A percentile compares a stretch with the other conserved stretches of the same genome.
Evolutionary conservation across 177 flowering plant genomes (phyloP).

Genomic region (Vitis hybrid): DNA sequence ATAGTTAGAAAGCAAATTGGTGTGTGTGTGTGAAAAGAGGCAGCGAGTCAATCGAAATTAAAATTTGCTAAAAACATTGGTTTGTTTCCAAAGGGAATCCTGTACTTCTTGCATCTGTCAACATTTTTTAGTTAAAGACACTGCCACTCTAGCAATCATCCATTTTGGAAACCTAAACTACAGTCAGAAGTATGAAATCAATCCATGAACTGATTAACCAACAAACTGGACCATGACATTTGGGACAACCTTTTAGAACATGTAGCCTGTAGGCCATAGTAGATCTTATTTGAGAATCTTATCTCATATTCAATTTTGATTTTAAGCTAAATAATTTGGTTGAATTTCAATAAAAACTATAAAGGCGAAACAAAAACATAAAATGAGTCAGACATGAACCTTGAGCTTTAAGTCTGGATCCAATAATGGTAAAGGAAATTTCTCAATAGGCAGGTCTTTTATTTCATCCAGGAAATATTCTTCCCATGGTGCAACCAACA

Average conservation of each 20-base stretch:
- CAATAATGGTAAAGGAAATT: conserved; percentile 40
- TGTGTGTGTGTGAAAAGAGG: not conserved
- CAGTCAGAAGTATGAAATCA: not conserved
- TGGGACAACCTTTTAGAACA: not conserved
- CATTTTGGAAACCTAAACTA: not conserved
- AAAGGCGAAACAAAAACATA: too few species aligned
- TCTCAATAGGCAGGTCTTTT: conserved; percentile 72
- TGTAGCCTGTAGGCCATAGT: not conserved
- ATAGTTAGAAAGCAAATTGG: not conserved
- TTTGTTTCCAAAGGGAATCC: not conserved
- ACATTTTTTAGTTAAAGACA: not conserved
- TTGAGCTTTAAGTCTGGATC: conserved; percentile 51
- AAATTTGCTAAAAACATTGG: not conserved
- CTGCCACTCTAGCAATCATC: not conserved
- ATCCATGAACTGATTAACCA: not conserved
- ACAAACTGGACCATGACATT: not conserved
- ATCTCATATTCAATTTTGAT: not conserved
- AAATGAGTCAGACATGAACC: conserved; percentile 42
- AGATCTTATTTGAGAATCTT: not conserved
- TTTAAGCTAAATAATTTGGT: not conserved
- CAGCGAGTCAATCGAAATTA: not conserved
- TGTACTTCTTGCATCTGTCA: not conserved
- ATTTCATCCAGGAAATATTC: conserved; percentile 78
- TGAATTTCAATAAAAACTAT: not conserved
- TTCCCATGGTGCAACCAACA: conserved; percentile 98